Evolutionary conservation across 257 asterid species (phyloP).

Genomic region (Forsythia suspensa): DNA sequence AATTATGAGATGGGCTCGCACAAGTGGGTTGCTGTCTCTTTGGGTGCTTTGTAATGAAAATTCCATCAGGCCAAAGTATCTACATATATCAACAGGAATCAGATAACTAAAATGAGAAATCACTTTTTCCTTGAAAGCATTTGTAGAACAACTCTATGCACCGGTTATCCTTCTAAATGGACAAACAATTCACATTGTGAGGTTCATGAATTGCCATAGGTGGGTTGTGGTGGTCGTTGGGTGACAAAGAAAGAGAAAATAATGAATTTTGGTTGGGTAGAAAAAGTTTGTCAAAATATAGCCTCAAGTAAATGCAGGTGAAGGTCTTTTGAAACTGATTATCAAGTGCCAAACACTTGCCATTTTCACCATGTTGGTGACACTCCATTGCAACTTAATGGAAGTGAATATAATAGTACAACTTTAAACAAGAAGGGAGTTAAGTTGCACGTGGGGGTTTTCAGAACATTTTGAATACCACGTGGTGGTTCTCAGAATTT

Average conservation of each 20-base stretch:
- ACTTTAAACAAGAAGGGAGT: background rate
- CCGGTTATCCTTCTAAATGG: background rate
- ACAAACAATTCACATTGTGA: background rate
- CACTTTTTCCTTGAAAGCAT: constrained; percentile 8
- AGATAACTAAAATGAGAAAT: constrained; percentile 16
- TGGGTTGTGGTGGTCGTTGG: background rate
- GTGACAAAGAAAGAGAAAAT: background rate
- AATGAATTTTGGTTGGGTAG: background rate
- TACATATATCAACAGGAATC: constrained; percentile 29
- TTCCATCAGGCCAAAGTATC: constrained; percentile 98
- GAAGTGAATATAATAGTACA: background rate
- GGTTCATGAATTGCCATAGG: background rate
- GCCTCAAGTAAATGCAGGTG: background rate
- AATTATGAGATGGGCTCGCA: constrained; percentile 39
- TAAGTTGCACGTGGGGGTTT: background rate
- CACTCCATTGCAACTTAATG: background rate
- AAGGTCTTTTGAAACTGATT: background rate
- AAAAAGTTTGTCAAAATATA: background rate
- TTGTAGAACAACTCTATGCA: constrained; percentile 18
- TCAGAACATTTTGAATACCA: background rate
- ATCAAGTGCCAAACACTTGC: background rate
- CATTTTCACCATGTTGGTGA: background rate
- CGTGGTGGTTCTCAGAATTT: background rate
- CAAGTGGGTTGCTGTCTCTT: constrained; percentile 62
- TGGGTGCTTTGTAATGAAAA: constrained; percentile 95